Evolutionary conservation across 2,329 filamentous ascomycete genomes (phyloP).

Genomic region (Thelonectria rubi): DNA sequence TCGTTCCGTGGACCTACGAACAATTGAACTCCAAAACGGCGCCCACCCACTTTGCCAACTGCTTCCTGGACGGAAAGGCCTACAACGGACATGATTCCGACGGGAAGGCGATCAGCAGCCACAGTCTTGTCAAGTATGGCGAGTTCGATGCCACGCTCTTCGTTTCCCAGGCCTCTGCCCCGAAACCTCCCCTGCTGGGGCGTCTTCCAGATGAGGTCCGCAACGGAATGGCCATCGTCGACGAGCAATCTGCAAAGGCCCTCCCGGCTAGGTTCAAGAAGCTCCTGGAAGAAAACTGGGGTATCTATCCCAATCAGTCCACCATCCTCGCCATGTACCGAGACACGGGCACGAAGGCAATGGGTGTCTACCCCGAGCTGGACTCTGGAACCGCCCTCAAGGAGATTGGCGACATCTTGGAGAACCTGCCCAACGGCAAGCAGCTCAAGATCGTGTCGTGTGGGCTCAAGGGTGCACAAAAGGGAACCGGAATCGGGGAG

Average conservation of each 20-base stretch:
- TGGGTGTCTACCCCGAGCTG: not conserved
- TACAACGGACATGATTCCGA: not conserved
- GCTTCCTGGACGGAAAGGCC: not conserved
- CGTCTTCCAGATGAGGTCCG: not conserved
- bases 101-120: no score
- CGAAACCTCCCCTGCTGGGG: no score
- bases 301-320: not conserved
- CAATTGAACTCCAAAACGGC: not conserved
- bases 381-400: not conserved
- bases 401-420: not conserved
- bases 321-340: not conserved
- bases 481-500: not conserved
- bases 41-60: not conserved
- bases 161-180: no score
- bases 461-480: not conserved
- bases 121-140: no score
- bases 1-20: not conserved
- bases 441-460: not conserved
- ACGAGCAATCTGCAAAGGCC: no score
- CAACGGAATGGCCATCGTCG: not conserved
- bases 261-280: not conserved
- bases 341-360: not conserved
- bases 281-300: not conserved
- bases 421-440: not conserved
- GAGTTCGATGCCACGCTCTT: no score